Percentiles rank a stretch among this genome's conserved stretches.
Evolutionary conservation across 192 early-diverging fungal genomes (phyloP).

Genomic region (Lobosporangium transversale): DNA sequence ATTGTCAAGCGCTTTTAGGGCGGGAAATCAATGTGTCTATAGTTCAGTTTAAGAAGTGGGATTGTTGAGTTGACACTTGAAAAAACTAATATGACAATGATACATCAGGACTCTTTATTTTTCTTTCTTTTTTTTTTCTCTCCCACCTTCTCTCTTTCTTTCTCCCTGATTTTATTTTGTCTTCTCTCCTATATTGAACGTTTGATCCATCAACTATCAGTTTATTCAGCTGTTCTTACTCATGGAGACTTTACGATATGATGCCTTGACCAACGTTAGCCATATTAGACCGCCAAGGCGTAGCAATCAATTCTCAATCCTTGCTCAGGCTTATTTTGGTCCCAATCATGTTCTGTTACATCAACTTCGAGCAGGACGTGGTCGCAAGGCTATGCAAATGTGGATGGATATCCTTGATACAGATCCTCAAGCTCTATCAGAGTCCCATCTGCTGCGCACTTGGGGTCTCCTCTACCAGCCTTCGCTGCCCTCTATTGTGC

Average conservation of each 20-base stretch:
- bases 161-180: no score
- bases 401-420: not conserved
- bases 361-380: slow-evolving; percentile 7
- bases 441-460: slow-evolving; percentile 12
- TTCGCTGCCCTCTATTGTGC: not conserved
- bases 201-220: no score
- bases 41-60: no score
- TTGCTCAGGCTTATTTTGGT: slow-evolving; percentile 12
- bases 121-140: no score
- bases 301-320: slow-evolving; percentile 21
- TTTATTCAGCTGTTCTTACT: no score
- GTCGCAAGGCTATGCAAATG: not conserved
- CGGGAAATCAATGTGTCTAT: no score
- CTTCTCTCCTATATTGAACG: no score
- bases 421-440: not conserved
- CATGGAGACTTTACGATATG: not conserved
- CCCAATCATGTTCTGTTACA: slow-evolving; percentile 1
- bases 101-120: no score
- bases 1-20: no score
- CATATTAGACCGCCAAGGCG: slow-evolving; percentile 11
- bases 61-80: no score
- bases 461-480: not conserved
- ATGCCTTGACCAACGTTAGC: slow-evolving; percentile 1
- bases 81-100: no score
- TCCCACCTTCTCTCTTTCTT: no score